These are phyloP conservation scores for Globisporangium canariense DNA, from an alignment of 352 stramenopile genomes.

Conservation along the genomic window DNA sequence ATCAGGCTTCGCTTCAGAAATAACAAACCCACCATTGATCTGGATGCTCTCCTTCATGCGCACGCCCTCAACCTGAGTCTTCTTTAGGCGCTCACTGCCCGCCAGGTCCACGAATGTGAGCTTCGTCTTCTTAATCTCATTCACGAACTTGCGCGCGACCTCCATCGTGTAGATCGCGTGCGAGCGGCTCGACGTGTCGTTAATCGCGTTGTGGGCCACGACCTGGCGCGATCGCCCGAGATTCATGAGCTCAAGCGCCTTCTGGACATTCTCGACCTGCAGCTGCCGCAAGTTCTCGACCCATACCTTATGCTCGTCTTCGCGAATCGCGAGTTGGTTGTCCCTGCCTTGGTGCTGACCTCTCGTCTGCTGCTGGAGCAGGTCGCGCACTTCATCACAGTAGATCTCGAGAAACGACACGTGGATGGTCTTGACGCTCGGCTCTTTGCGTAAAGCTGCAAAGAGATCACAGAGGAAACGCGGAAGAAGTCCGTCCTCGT, in stretches of 20 bases:
- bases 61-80: constrained; percentile 45
- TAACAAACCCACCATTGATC: constrained; percentile 36
- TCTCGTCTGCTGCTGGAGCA: constrained; percentile 52
- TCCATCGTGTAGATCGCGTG: constrained; percentile 64
- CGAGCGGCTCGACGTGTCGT: constrained; percentile 58
- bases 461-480: constrained; percentile 55
- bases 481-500: constrained; percentile 45
- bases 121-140: constrained; percentile 48
- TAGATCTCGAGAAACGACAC: constrained; percentile 91
- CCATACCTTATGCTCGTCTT: constrained; percentile 38
- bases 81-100: constrained; percentile 53
- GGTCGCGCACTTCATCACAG: constrained; percentile 90
- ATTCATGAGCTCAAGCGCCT: constrained; percentile 46
- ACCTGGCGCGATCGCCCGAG: constrained; percentile 36
- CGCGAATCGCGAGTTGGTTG: constrained; percentile 30
- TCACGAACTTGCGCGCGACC: constrained; percentile 34
- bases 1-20: background rate
- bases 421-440: constrained; percentile 30
- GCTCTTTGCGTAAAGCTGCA: constrained; percentile 31
- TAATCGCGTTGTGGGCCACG: constrained; percentile 43
- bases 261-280: constrained; percentile 29
- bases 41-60: constrained; percentile 55
- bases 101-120: constrained; percentile 63
- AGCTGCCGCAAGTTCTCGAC: constrained; percentile 43
- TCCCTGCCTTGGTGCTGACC: constrained; percentile 2